Conservation (phyloP, 345 rosid species). For the Microthlaspi erraticum region DNA sequence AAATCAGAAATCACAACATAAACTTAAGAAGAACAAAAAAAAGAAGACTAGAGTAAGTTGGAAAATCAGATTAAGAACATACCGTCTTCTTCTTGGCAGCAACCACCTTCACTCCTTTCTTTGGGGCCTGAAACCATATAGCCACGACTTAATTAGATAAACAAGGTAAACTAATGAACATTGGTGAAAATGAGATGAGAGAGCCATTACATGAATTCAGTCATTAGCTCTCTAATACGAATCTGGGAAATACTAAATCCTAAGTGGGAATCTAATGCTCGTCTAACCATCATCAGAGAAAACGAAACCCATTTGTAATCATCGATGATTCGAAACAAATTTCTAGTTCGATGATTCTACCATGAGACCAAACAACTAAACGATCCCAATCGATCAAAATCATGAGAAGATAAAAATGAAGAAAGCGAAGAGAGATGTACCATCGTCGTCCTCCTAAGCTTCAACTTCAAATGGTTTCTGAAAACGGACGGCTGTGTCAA, state of each 20-base stretch:
- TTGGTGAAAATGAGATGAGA: background rate
- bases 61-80: background rate
- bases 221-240: conserved; percentile 1
- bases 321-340: background rate
- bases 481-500: conserved; percentile 36
- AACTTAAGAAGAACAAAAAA: background rate
- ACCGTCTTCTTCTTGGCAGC: conserved; percentile 65
- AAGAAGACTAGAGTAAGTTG: background rate
- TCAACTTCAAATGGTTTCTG: conserved; percentile 29
- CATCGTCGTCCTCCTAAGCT: conserved; percentile 30
- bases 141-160: background rate
- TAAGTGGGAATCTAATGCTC: background rate
- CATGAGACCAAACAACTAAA: background rate
- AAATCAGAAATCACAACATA: background rate
- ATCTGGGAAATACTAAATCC: conserved; percentile 17
- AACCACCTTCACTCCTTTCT: conserved; percentile 53
- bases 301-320: background rate
- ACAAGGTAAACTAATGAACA: background rate
- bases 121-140: conserved; percentile 52
- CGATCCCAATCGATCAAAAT: background rate
- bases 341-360: background rate
- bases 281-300: background rate
- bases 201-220: background rate
- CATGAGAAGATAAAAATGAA: background rate
- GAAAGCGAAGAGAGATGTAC: conserved; percentile 15